These are phyloP conservation scores for Pyrenophora teres DNA, from an alignment of 2,329 filamentous ascomycete species.

Conservation along the genomic window DNA sequence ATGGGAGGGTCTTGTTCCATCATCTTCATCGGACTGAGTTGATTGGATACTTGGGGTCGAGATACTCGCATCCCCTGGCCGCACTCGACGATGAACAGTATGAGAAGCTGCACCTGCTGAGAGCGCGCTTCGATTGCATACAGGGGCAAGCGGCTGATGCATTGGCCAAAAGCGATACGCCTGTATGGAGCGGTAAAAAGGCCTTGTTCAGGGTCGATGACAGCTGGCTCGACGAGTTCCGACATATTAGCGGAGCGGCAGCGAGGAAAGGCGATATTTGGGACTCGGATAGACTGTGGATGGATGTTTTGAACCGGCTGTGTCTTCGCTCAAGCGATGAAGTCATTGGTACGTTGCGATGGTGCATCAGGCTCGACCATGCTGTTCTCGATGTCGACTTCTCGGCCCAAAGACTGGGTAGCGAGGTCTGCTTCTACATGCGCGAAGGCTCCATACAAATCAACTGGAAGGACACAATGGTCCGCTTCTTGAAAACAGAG, in stretches of 20 bases:
- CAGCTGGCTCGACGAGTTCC: constrained; percentile 20
- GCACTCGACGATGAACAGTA: constrained; percentile 19
- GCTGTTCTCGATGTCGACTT: constrained; percentile 33
- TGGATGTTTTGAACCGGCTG: constrained; percentile 9
- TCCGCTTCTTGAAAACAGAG: constrained; percentile 32
- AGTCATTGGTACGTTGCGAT: constrained; percentile 25
- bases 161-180: not conserved
- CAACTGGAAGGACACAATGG: constrained; percentile 32
- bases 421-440: too few species aligned
- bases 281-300: constrained; percentile 6
- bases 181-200: constrained; percentile 22
- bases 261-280: not conserved
- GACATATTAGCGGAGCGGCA: not conserved
- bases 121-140: constrained; percentile 18
- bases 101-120: constrained; percentile 23
- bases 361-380: constrained; percentile 35
- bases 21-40: constrained; percentile 29
- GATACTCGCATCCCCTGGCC: not conserved
- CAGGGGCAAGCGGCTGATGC: not conserved
- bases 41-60: constrained; percentile 27
- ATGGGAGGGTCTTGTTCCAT: constrained; percentile 32
- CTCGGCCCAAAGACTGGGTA: not conserved
- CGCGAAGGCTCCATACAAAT: constrained; percentile 10
- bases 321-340: constrained; percentile 12
- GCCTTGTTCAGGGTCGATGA: constrained; percentile 33